Evolutionary conservation across 2,329 filamentous ascomycete genomes (phyloP), one percentile per base, ranked within the genome.

Genomic region (Aspergillus fumigatus): DNA sequence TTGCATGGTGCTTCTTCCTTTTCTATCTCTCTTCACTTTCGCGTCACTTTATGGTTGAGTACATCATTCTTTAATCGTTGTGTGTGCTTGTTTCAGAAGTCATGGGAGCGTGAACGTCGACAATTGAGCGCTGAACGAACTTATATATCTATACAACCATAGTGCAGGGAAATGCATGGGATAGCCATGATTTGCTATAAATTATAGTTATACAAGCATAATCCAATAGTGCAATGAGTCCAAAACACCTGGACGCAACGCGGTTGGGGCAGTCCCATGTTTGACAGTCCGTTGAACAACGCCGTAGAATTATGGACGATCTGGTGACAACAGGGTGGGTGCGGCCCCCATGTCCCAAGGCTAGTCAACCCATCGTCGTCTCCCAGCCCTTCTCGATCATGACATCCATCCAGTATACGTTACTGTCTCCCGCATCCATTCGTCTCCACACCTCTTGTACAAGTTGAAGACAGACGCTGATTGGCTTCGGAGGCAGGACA

Each of bases 301-400:
- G 25, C 6, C 25, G 25, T 26, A 26, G 5, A 26, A 26, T 6
- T 26, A 26, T 26, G 5, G 25, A 7, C 7, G 7, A 26, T 26
- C 25, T 26, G 25, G 25, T 26, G 7, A 7, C 25, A 26, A 26
- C 25, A 26, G 25, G 25, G 25, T 6, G 25, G 25, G 25, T 7
- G 25, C 25, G 25, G 27, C 27, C 27, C 27, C 27, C 27, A 29
- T 9, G 27, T 29, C 32, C 32, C 14, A 35, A 35, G 2, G 14
- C 14, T 43, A n/a, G 23, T 59, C 57, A 79, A 21, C 77, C 80
- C 77, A 82, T 80, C 26, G 83, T 78, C 14, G 80, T 83, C 66
- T 83, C 79, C 79, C 80, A 83, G 8, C 79, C 77, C 56, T 80
- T 81, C 65, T 83, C 80, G 61, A 81, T 79, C 77, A 82, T 80